Percentiles rank a stretch among this genome's conserved stretches.
Conservation (phyloP, 2,329 filamentous ascomycete species). For the Magnaporthiopsis poae region DNA sequence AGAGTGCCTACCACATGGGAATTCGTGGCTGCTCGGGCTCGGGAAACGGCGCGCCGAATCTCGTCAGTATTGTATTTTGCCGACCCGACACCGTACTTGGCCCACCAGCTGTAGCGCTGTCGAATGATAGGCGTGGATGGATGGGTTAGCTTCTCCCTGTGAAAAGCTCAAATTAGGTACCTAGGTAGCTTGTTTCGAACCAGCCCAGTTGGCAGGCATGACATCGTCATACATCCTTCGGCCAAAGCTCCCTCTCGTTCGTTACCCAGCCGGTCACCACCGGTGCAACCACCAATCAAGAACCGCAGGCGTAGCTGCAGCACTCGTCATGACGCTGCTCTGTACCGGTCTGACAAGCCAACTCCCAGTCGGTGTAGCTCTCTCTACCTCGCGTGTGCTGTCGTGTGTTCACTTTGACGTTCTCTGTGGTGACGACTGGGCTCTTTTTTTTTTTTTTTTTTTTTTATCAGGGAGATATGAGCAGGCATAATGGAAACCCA, state of each 20-base stretch:
- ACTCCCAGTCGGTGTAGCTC: neutral
- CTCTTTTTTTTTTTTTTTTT: neutral
- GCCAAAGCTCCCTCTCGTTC: neutral
- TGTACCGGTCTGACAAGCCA: too few species aligned
- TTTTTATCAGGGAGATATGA: too few species aligned
- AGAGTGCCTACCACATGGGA: too few species aligned
- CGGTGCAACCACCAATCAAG: neutral
- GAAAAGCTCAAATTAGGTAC: neutral
- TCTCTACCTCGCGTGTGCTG: neutral
- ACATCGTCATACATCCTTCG: constrained; percentile 19
- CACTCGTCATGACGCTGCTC: too few species aligned
- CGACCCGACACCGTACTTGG: neutral
- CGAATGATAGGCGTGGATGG: too few species aligned
- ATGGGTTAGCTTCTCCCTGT: too few species aligned
- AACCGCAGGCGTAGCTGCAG: neutral
- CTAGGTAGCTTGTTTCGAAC: constrained; percentile 2
- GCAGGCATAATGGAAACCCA: neutral
- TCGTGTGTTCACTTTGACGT: too few species aligned
- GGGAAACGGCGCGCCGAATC: neutral
- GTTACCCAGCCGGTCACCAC: neutral
- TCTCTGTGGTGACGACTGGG: neutral
- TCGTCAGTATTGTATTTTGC: neutral
- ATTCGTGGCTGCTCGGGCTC: neutral
- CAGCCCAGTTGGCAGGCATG: constrained; percentile 16
- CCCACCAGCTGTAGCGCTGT: neutral